phyloP scores from a whole-genome alignment of 371 early-diverging fungal genomes.

The Actinomortierella ambigua region DNA sequence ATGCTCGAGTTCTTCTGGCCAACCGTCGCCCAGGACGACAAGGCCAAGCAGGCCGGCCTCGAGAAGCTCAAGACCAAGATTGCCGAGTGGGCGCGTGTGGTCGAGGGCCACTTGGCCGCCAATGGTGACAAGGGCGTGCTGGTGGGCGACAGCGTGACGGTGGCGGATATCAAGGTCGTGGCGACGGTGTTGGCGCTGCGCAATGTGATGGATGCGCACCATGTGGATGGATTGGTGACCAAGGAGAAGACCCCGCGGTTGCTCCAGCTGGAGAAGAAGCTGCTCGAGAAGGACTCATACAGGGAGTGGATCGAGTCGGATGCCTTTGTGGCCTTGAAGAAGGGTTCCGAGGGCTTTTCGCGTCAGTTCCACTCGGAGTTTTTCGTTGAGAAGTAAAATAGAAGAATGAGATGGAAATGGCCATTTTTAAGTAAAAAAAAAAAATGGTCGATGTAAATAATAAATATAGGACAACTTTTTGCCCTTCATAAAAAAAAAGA shows the following conservation, averaged over 20 bases:
- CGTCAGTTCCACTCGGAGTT: not conserved
- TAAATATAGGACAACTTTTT: no score
- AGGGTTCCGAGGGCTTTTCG: constrained; percentile 6
- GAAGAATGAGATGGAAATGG: no score
- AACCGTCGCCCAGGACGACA: constrained; percentile 2
- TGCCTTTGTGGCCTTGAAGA: constrained; percentile 14
- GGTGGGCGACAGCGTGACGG: constrained; percentile 22
- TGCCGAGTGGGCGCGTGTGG: constrained; percentile 9
- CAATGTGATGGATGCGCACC: constrained; percentile 16
- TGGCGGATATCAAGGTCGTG: constrained; percentile 21
- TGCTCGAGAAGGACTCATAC: constrained; percentile 19
- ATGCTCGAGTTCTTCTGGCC: constrained; percentile 30
- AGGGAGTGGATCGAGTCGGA: constrained; percentile 18
- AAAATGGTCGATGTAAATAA: no score
- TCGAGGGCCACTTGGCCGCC: constrained; percentile 19
- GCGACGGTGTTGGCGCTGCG: constrained; percentile 13
- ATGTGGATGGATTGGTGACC: constrained; percentile 15
- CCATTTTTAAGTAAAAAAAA: no score
- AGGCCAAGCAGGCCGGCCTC: constrained; percentile 15
- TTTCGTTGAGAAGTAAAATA: not conserved
- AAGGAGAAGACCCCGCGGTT: constrained; percentile 15
- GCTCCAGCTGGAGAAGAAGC: constrained; percentile 11
- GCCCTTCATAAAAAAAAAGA: no score
- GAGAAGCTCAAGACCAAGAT: constrained; percentile 18
- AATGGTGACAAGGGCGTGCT: constrained; percentile 21